Base-by-base conservation (phyloP, 1,284 basidiomycete genomes). In the Hemileia vastatrix region DNA sequence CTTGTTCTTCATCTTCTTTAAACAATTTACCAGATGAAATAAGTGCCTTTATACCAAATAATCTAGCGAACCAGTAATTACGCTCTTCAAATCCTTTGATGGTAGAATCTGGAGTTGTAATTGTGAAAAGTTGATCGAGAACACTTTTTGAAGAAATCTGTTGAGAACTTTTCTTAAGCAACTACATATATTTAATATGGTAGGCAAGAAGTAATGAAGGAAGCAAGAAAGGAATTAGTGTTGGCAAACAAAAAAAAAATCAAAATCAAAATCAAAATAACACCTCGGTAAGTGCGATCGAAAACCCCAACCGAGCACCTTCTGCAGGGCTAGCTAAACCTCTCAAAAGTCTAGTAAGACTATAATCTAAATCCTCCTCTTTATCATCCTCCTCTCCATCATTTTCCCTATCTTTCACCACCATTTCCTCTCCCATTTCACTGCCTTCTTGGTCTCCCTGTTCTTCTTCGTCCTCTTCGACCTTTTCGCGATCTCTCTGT, bases 241-340 rank as follows among this genome's bases (percentile, higher is more conserved):
- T 19, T 24, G 13, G 15, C 48, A 15, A 18, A 48, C n/a, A 15
- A 23, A 9, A 49, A 3, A 27, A 19, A 23, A 15, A 21, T 8
- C 8, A 49, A 44, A 31, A 45, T 50, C 53, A 56, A 33, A 15
- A 21, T 8, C 8, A 49, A 44, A 31, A 45, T 50, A 45, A 56
- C 40, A 60, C 58, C 58, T 74, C 72, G 56, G 71, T 71, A 24
- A 76, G 66, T 13, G 73, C 71, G 23, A 74, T 70, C n/a, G 75
- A 72, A 45, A 76, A 76, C 1, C 75, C 75, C 24, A 72, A 61
- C 32, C 75, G 65, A 18, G 74, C 70, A 61, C 69, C 71, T 60
- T 72, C 70, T 13, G 74, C 66, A 21, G 74, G 74, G 57, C 71
- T 73, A 8, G 74, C 74, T n/a, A 76, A 65, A 21, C 75, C 75